These are phyloP conservation scores for Yamadazyma buinensis DNA, from an alignment of 1,139 yeast species.

Conservation along the genomic window DNA sequence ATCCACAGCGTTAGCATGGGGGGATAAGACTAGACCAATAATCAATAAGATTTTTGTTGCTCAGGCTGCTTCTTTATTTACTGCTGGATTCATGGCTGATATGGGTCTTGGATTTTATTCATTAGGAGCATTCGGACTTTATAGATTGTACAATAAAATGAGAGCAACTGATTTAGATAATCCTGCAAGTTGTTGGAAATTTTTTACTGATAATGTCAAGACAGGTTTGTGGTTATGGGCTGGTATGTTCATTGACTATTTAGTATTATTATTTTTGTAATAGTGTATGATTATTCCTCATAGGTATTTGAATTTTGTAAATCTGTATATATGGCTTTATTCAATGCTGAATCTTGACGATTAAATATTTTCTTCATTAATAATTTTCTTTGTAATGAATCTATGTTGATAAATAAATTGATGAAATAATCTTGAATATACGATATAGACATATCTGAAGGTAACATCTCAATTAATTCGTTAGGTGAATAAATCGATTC, in stretches of 20 bases:
- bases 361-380: slow-evolving; percentile 25
- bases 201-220: slow-evolving; percentile 70
- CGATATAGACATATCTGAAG: slow-evolving; percentile 29
- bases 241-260: slow-evolving; percentile 76
- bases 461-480: slow-evolving; percentile 28
- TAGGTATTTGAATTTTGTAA: too few species aligned
- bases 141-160: slow-evolving; percentile 65
- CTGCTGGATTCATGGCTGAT: slow-evolving; percentile 78
- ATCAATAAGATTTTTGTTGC: slow-evolving; percentile 58
- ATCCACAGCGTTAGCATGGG: slow-evolving; percentile 95
- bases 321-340: slow-evolving; percentile 16
- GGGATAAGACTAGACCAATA: slow-evolving; percentile 67
- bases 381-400: slow-evolving; percentile 17
- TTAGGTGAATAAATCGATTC: slow-evolving; percentile 17
- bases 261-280: slow-evolving; percentile 35
- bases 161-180: slow-evolving; percentile 69
- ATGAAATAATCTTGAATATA: slow-evolving; percentile 27
- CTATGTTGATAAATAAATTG: slow-evolving; percentile 19
- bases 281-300: too few species aligned
- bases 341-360: slow-evolving; percentile 24
- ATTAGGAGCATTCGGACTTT: slow-evolving; percentile 65
- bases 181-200: slow-evolving; percentile 79
- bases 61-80: slow-evolving; percentile 60
- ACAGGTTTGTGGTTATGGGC: slow-evolving; percentile 78
- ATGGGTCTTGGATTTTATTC: slow-evolving; percentile 83